Conservation (phyloP, 2,329 filamentous ascomycete genomes). For the Trichoderma lentiforme region DNA sequence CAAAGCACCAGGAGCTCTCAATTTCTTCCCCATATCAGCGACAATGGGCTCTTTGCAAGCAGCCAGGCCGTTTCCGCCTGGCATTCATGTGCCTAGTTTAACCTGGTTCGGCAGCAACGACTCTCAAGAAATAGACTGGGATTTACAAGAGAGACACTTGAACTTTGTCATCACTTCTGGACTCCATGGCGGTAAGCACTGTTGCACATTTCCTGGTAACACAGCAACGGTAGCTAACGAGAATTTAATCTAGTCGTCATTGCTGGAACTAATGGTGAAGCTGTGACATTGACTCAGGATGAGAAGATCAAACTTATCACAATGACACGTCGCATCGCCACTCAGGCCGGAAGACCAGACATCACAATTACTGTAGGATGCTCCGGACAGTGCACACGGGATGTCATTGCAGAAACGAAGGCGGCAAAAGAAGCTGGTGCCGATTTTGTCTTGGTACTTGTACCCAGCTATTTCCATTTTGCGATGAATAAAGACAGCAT, state of each 20-base stretch:
- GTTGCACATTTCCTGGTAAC: background rate
- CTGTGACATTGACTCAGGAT: constrained; percentile 62
- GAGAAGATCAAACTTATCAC: constrained; percentile 62
- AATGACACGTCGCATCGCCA: constrained; percentile 59
- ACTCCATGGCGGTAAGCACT: constrained; percentile 44
- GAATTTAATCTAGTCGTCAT: constrained; percentile 49
- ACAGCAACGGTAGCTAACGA: constrained; percentile 16
- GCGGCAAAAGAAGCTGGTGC: constrained; percentile 62
- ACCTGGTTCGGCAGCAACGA: constrained; percentile 51
- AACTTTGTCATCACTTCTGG: constrained; percentile 45
- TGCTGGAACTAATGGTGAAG: constrained; percentile 72
- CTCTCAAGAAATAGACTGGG: constrained; percentile 54
- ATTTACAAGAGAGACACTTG: constrained; percentile 47
- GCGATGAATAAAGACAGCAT: constrained; percentile 51
- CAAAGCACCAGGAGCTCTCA: too few species aligned
- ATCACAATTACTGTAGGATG: constrained; percentile 66
- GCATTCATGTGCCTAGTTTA: constrained; percentile 55
- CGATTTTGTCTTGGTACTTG: constrained; percentile 65
- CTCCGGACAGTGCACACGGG: constrained; percentile 62
- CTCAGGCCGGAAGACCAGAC: constrained; percentile 51
- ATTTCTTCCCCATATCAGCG: background rate
- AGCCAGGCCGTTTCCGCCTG: constrained; percentile 35
- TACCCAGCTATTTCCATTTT: constrained; percentile 68
- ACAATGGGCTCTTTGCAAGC: constrained; percentile 33
- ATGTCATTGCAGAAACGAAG: constrained; percentile 61